Percentiles rank a stretch among this genome's conserved stretches.
Evolutionary conservation across 139 green algal species (phyloP).

Genomic region (Coccomyxa sp.): DNA sequence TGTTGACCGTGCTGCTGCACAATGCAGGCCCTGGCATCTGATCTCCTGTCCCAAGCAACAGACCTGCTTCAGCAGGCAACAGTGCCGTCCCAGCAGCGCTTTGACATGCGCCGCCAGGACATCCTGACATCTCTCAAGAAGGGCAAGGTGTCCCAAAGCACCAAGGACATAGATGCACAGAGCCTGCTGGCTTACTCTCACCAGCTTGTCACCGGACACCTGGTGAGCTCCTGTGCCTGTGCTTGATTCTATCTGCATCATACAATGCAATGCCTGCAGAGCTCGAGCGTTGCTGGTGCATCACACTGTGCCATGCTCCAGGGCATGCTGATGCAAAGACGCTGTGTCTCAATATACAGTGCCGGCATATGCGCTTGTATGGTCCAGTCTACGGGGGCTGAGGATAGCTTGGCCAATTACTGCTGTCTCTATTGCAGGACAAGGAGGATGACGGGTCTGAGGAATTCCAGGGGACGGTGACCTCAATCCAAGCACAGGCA

Average conservation of each 20-base stretch:
- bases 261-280: too few relatives aligned
- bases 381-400: too few relatives aligned
- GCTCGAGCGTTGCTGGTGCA: too few relatives aligned
- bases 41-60: background rate
- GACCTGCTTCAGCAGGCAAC: background rate
- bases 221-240: background rate
- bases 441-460: constrained; percentile 10
- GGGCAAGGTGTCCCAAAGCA: background rate
- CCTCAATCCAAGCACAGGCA: constrained; percentile 8
- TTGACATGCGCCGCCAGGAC: background rate
- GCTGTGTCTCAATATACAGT: too few relatives aligned
- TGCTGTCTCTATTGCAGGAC: background rate
- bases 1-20: too few relatives aligned
- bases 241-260: background rate
- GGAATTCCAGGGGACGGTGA: background rate
- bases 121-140: background rate
- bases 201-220: background rate
- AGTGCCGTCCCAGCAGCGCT: background rate
- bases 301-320: too few relatives aligned
- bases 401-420: background rate
- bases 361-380: background rate
- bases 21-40: constrained; percentile 15
- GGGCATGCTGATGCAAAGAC: too few relatives aligned
- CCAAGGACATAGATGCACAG: constrained; percentile 8
- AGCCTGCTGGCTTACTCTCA: constrained; percentile 1